phyloP scores from a whole-genome alignment of 2,329 filamentous ascomycete species.

The Allantophomopsis cytisporea region DNA sequence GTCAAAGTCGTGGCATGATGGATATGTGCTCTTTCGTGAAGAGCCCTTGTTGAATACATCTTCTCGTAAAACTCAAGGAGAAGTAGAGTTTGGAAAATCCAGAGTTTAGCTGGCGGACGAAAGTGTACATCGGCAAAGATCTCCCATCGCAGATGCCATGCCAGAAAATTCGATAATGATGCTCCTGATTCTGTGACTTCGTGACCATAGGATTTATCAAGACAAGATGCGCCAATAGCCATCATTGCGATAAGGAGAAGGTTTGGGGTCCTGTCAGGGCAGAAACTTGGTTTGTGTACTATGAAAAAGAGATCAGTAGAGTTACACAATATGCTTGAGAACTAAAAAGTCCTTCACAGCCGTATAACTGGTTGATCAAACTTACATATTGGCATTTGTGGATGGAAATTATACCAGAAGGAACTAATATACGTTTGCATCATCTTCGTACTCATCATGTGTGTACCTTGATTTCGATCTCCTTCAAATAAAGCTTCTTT shows the following conservation, averaged over 20 bases:
- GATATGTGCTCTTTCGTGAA: slow-evolving; percentile 92
- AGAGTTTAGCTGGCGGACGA: slow-evolving; percentile 82
- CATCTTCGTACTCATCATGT: slow-evolving; percentile 76
- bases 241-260: slow-evolving; percentile 80
- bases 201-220: slow-evolving; percentile 70
- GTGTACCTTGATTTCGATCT: slow-evolving; percentile 49
- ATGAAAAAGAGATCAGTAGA: slow-evolving; percentile 6
- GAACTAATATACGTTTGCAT: slow-evolving; percentile 91
- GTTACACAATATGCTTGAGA: not conserved
- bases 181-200: slow-evolving; percentile 65
- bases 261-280: slow-evolving; percentile 73
- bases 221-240: slow-evolving; percentile 78
- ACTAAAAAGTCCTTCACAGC: too few relatives aligned
- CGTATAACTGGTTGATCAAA: not conserved
- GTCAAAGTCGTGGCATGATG: slow-evolving; percentile 94
- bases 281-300: slow-evolving; percentile 86
- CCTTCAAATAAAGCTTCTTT: slow-evolving; percentile 71
- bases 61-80: slow-evolving; percentile 93
- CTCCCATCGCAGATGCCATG: slow-evolving; percentile 90
- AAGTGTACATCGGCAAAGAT: slow-evolving; percentile 89
- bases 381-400: slow-evolving; percentile 69
- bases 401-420: slow-evolving; percentile 91
- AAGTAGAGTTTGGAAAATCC: slow-evolving; percentile 86
- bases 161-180: slow-evolving; percentile 77
- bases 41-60: slow-evolving; percentile 83